Evolutionary conservation across 2,329 filamentous ascomycete species (phyloP), one percentile per base, ranked within the genome.

Genomic region (Diaporthe aspalathi): DNA sequence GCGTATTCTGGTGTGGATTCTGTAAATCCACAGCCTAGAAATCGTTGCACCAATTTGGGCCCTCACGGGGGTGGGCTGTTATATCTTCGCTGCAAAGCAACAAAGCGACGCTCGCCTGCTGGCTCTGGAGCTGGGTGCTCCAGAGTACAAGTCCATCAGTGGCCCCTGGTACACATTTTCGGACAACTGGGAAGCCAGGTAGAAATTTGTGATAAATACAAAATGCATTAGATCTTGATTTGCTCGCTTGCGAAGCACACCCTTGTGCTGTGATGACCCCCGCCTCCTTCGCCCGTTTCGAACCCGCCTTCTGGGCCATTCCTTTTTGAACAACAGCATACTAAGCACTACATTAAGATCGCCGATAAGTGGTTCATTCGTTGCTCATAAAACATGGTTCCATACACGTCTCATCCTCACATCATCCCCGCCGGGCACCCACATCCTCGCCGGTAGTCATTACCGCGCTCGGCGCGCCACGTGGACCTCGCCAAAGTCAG

Each of bases 331-430:
- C 24, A 11, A 47, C 29, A 47, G 24, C 24, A 8, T 9, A 11
- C 40, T n/a, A 47, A 62, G 47, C 57, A 62, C 32, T 47, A 62
- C 40, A 47, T 62, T 16, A 47, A n/a, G 22, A 16, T 62, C 29
- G 27, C 40, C 57, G 17, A 22, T 17, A 17, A 7, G 24, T 22
- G 32, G 17, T 60, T 60, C 56, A 29, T 45, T 45, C 56, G 38
- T 60, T 60, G 56, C 56, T 60, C 56, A 45, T 60, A 29, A 60
- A 60, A 17, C 56, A 60, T 60, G 38, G 27, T 43, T 45, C 38
- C 56, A 60, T 60, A 45, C 38, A 54, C 24, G 16, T 52, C 27
- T 11, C 49, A 29, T 27, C 49, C 49, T 38, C 38, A 11, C 56
- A 40, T 43, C 53, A 14, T 14, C n/a, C n/a, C n/a, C n/a, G n/a